These are phyloP conservation scores for Hebeloma cylindrosporum DNA, from an alignment of 768 basidiomycete genomes.

Conservation along the genomic window DNA sequence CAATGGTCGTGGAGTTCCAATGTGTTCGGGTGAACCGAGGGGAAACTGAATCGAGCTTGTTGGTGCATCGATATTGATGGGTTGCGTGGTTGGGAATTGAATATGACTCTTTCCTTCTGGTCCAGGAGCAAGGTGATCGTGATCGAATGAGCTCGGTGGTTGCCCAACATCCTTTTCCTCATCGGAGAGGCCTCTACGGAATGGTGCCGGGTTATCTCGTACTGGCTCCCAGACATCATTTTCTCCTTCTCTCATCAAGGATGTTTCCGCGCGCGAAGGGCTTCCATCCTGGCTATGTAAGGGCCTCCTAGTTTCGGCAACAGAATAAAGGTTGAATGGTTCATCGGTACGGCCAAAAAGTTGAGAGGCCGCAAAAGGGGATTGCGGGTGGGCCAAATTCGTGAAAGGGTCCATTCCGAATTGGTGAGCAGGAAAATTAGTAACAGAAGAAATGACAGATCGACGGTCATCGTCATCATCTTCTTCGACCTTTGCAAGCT, in stretches of 20 bases:
- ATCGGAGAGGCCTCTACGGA: slow-evolving; percentile 70
- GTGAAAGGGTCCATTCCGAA: slow-evolving; percentile 47
- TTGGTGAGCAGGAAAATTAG: slow-evolving; percentile 79
- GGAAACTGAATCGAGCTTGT: slow-evolving; percentile 83
- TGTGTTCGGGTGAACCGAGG: slow-evolving; percentile 71
- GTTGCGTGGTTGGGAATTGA: slow-evolving; percentile 55
- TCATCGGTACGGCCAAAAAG: slow-evolving; percentile 78
- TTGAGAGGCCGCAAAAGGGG: slow-evolving; percentile 86
- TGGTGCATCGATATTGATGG: slow-evolving; percentile 50
- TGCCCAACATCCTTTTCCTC: slow-evolving; percentile 65
- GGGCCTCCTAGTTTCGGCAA: slow-evolving; percentile 69
- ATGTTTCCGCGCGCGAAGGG: slow-evolving; percentile 54
- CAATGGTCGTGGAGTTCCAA: slow-evolving; percentile 55
- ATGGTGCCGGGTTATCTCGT: slow-evolving; percentile 66
- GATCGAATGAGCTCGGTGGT: slow-evolving; percentile 41
- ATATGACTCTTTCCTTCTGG: slow-evolving; percentile 52
- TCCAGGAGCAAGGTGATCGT: slow-evolving; percentile 43
- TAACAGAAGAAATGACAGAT: slow-evolving; percentile 71
- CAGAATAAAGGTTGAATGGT: slow-evolving; percentile 79
- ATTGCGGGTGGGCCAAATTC: slow-evolving; percentile 59
- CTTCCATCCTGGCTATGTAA: slow-evolving; percentile 55
- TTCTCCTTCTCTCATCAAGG: slow-evolving; percentile 39
- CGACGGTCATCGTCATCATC: slow-evolving; percentile 90
- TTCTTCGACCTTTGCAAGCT: slow-evolving; percentile 82
- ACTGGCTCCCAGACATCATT: slow-evolving; percentile 48